These are phyloP conservation scores for Aurantiochytrium sp. DNA, from an alignment of 108 stramenopile species.

Conservation along the genomic window DNA sequence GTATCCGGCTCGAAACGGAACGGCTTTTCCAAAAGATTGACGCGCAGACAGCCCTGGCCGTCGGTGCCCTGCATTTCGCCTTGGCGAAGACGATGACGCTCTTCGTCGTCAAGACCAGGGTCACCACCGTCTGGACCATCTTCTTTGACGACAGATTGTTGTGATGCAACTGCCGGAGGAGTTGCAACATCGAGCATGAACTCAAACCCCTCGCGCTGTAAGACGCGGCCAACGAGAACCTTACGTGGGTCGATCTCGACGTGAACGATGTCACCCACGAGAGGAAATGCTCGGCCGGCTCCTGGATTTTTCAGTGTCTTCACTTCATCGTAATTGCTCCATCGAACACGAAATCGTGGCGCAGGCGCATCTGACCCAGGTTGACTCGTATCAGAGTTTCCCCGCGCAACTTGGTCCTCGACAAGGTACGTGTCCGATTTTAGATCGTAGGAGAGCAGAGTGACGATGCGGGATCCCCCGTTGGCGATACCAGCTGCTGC, in stretches of 20 bases:
- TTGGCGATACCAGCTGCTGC: not conserved
- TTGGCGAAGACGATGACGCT: not conserved
- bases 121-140: not conserved
- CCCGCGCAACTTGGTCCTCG: not conserved
- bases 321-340: not conserved
- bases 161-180: no score
- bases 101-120: not conserved
- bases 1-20: not conserved
- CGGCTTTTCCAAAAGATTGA: not conserved
- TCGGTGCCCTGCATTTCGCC: not conserved
- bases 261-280: not conserved
- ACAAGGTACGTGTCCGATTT: not conserved
- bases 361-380: no score
- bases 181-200: not conserved
- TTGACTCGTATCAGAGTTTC: not conserved
- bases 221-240: not conserved
- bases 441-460: not conserved
- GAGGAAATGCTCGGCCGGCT: not conserved
- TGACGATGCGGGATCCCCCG: not conserved
- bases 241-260: not conserved
- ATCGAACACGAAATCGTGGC: no score
- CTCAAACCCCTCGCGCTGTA: not conserved
- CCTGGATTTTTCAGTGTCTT: not conserved
- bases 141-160: no score
- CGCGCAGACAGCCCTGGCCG: not conserved